Evolutionary conservation across 1,139 yeast species (phyloP).

Genomic region (Taphrina flavorubra): DNA sequence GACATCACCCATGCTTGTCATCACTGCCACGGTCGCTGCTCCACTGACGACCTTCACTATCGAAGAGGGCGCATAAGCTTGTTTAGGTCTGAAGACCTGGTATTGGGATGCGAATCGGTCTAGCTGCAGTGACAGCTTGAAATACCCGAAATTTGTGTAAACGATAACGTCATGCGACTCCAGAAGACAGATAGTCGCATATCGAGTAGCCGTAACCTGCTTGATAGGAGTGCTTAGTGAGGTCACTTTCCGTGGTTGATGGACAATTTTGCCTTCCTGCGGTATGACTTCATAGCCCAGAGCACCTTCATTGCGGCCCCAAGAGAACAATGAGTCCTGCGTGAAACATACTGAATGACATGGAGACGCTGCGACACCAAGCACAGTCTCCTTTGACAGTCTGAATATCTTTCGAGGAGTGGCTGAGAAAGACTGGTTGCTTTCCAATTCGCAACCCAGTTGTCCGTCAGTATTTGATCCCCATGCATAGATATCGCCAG

Average conservation of each 20-base stretch:
- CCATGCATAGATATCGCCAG: constrained; percentile 71
- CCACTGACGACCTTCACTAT: constrained; percentile 46
- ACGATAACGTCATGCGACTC: constrained; percentile 67
- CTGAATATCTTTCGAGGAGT: constrained; percentile 62
- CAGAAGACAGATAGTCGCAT: constrained; percentile 71
- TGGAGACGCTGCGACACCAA: constrained; percentile 71
- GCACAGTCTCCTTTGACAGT: constrained; percentile 55
- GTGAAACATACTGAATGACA: constrained; percentile 73
- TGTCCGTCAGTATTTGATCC: constrained; percentile 74
- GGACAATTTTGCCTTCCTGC: constrained; percentile 49
- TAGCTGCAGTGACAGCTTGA: constrained; percentile 51
- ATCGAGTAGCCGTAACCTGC: constrained; percentile 69
- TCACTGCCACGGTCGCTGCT: constrained; percentile 48
- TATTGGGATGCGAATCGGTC: constrained; percentile 45
- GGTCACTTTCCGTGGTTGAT: constrained; percentile 55
- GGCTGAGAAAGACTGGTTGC: constrained; percentile 49
- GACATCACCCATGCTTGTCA: constrained; percentile 51
- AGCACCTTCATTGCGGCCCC: constrained; percentile 91
- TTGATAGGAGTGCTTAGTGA: constrained; percentile 47
- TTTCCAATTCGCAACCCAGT: constrained; percentile 62
- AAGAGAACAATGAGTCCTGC: constrained; percentile 60
- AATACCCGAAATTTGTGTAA: constrained; percentile 64
- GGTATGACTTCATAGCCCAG: constrained; percentile 63
- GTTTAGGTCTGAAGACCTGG: constrained; percentile 45
- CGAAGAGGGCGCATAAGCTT: constrained; percentile 20